Base-by-base conservation (phyloP, 768 basidiomycete genomes). In the Crassisporium funariophilum region DNA sequence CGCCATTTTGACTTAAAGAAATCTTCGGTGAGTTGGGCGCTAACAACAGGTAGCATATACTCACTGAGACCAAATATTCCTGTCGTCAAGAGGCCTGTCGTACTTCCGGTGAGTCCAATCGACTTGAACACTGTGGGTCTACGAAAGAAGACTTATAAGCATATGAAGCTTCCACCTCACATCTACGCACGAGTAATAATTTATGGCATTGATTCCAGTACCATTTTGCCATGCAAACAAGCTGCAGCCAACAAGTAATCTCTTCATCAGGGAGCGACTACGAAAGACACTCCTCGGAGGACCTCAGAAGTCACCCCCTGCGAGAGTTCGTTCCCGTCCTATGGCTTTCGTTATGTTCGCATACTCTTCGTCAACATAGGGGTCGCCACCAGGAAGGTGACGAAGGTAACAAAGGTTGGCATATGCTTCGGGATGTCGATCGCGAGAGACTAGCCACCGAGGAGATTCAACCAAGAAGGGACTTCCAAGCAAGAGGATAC, bases 61-160 rank as follows among this genome's bases (percentile, higher is more conserved):
- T n/a, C n/a, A n/a, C n/a, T 70, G 25, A 77, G 65, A 10, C 78
- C 79, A 53, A 75, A 80, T 39, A 79, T 72, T 40, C 77, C 76
- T 16, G 76, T 75, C 0, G 72, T 72, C 44, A 76, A 68, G 8
- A 75, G 63, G 2, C 63, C 50, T 5, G 62, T 66, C 31, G 57
- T 67, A 7, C 61, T 61, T 3, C 71, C 71, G 3, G 62, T 64
- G 29, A 79, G 55, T 2, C 78, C 78, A 25, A 81, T 70, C 3
- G 70, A 70, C 22, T 57, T 62, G 67, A 79, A 77, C 19, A 80
- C 68, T 0, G 74, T 76, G 4, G 76, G 76, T 3, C n/a, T n/a
- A n/a, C n/a, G n/a, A n/a, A n/a, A n/a, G n/a, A n/a, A n/a, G n/a
- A n/a, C n/a, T n/a, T n/a, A n/a, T n/a, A n/a, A n/a, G n/a, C n/a